phyloP scores from a whole-genome alignment of 768 basidiomycete species.

The Suillus subluteus region DNA sequence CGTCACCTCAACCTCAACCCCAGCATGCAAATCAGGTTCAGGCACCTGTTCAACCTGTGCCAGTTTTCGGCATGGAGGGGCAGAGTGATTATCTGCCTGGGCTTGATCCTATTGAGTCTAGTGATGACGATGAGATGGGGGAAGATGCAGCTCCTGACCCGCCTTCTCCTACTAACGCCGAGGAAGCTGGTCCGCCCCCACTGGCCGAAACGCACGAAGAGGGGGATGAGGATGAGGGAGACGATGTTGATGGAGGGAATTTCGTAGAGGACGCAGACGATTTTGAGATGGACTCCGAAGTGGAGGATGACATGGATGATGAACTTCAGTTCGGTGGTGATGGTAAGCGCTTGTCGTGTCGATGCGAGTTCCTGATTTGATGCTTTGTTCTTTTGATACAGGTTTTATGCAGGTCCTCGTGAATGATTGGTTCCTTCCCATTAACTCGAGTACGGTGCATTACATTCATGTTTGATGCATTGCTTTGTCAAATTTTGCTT shows the following conservation, averaged over 20 bases:
- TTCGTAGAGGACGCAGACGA: neutral
- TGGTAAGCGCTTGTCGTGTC: neutral
- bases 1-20: neutral
- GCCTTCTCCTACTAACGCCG: neutral
- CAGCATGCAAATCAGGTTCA: neutral
- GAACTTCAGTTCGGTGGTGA: constrained; percentile 13
- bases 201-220: constrained; percentile 6
- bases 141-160: neutral
- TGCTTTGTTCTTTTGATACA: neutral
- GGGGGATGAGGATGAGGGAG: neutral
- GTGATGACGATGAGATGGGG: neutral
- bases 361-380: constrained; percentile 11
- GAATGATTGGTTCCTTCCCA: constrained; percentile 27
- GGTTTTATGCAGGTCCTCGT: constrained; percentile 19
- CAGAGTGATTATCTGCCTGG: neutral
- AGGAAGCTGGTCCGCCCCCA: neutral
- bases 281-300: too few species aligned
- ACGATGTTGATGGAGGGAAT: neutral
- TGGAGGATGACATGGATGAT: constrained; percentile 14
- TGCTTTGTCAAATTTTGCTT: neutral
- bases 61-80: neutral
- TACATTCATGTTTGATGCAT: constrained; percentile 26
- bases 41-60: neutral
- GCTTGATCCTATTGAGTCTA: constrained; percentile 8
- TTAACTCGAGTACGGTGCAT: constrained; percentile 27